Evolutionary conservation across 23 red algal genomes (phyloP), one percentile per base, ranked within the genome.

Genomic region (Gracilaria domingensis): DNA sequence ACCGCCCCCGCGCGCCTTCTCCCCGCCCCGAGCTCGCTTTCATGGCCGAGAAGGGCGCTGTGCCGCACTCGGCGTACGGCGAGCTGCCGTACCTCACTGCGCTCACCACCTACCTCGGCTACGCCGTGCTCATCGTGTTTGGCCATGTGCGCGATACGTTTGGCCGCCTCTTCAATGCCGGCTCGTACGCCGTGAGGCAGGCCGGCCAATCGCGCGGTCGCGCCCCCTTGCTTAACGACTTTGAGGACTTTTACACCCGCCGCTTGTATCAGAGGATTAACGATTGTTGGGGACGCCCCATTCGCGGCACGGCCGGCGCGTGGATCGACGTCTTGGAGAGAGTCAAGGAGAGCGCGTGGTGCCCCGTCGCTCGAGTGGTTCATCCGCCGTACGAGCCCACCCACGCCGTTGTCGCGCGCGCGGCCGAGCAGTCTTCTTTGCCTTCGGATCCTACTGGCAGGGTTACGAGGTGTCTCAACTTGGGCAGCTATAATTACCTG

Each of bases 191-290:
- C 51, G 71, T 25, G 2, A 62, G 78, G 18, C 65, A 82, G 48
- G 21, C 66, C 78, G 33, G 50, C 17, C 67, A 55, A n/a, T 42
- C 33, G 21, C 62, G 76, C 57, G 93, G 85, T 30, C 92, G 83
- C 71, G 93, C 97, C 32, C 93, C 94, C 36, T 72, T 96, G 12
- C 69, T 99, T 44, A 66, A 38, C 20, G 95, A 95, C 78, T 96
- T 96, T 79, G 97, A 99, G 24, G 97, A 99, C 66, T 99, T 99
- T 73, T 99, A 96, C 95, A 96, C 97, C 21, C 90, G 97, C 25
- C 93, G 97, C 38, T 67, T 99, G 39, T 99, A 99, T 59, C 88
- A 76, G 32, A 82, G 97, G 59, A 95, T 99, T 55, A 76, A 88
- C 35, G 97, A 99, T 66, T 99, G 97, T 42, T 99, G 97, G 97